Conservation (phyloP, 2,329 filamentous ascomycete species). For the Aspergillus fumigatus region DNA sequence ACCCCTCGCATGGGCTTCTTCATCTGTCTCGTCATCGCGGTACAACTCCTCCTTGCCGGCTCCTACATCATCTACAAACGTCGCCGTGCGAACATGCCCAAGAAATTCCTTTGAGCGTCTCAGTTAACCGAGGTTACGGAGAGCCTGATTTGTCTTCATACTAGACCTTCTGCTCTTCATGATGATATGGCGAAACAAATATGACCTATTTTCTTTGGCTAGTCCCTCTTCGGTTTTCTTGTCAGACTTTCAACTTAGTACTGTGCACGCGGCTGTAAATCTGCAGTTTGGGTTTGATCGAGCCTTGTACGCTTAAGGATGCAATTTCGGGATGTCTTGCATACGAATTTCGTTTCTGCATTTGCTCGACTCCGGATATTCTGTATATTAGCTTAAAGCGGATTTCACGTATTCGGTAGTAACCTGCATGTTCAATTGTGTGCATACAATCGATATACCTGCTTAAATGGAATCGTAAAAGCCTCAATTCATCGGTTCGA, state of each 20-base stretch:
- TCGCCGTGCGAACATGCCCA: slow-evolving; percentile 69
- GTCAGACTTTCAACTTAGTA: neutral
- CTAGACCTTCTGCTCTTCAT: neutral
- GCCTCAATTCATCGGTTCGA: neutral
- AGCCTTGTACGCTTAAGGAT: neutral
- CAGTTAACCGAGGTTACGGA: neutral
- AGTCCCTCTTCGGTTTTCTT: neutral
- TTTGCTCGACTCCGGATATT: neutral
- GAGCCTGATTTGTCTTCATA: neutral
- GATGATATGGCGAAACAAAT: neutral
- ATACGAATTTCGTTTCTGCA: neutral
- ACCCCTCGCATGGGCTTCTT: slow-evolving; percentile 57
- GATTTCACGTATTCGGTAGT: neutral
- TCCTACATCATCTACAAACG: slow-evolving; percentile 77
- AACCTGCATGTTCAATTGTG: neutral
- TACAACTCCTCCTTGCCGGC: slow-evolving; percentile 66
- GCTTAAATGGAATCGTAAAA: neutral
- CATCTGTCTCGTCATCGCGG: slow-evolving; percentile 67
- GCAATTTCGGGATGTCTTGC: neutral
- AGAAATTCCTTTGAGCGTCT: slow-evolving; percentile 72
- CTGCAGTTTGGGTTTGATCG: neutral
- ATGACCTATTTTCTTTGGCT: neutral
- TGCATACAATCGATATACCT: neutral
- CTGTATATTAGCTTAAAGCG: neutral
- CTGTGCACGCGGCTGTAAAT: neutral